Percentiles rank a stretch among this genome's conserved stretches.
phyloP scores from a whole-genome alignment of 768 basidiomycete species.

The Exsudoporus frostii region DNA sequence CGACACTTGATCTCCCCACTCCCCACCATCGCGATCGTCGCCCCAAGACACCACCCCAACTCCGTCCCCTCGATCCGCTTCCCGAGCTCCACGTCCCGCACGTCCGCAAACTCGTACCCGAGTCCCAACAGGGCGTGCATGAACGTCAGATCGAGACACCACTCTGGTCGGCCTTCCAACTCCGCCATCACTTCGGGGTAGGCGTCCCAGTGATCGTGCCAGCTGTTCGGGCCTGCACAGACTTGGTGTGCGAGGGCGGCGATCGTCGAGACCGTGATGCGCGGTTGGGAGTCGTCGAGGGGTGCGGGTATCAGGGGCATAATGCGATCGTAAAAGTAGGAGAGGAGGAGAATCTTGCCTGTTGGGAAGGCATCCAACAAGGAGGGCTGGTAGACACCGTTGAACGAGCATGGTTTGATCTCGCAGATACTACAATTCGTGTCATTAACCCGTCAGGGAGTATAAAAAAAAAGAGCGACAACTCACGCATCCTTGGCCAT shows the following conservation, averaged over 20 bases:
- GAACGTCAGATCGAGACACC: slow-evolving; percentile 94
- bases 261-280: slow-evolving; percentile 55
- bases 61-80: slow-evolving; percentile 89
- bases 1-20: slow-evolving; percentile 58
- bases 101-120: slow-evolving; percentile 85
- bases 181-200: slow-evolving; percentile 57
- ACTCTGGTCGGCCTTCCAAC: slow-evolving; percentile 82
- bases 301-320: slow-evolving; percentile 58
- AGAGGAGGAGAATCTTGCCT: slow-evolving; percentile 86
- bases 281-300: slow-evolving; percentile 22
- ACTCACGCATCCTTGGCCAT: slow-evolving; percentile 92
- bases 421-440: slow-evolving; percentile 64
- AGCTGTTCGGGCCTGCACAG: slow-evolving; percentile 64
- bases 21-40: slow-evolving; percentile 71
- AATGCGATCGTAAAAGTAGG: slow-evolving; percentile 97
- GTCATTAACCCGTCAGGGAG: background rate
- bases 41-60: slow-evolving; percentile 91
- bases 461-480: background rate
- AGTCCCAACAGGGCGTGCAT: slow-evolving; percentile 84
- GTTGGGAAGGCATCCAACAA: slow-evolving; percentile 82
- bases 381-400: slow-evolving; percentile 95
- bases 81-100: slow-evolving; percentile 68
- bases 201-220: slow-evolving; percentile 50
- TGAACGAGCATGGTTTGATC: slow-evolving; percentile 92
- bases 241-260: slow-evolving; percentile 63